A percentile compares a stretch with the other conserved stretches of the same genome.
Conservation (phyloP, 305 asterid species). For the Solanum hybrid region DNA sequence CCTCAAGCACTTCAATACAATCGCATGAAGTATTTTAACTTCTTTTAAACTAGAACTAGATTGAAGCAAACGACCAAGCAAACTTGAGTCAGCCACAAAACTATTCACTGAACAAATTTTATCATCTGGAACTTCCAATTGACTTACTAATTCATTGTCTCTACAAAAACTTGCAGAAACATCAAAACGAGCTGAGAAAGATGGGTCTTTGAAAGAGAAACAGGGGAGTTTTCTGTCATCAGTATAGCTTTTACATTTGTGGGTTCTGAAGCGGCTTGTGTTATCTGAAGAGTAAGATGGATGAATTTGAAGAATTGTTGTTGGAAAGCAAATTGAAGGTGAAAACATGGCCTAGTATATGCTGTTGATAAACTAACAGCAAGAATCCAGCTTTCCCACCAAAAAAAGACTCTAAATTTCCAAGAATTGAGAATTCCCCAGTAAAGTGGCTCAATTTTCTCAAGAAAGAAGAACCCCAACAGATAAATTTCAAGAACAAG, state of each 20-base stretch:
- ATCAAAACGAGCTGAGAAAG: neutral
- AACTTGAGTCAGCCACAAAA: constrained; percentile 15
- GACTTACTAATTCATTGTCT: neutral
- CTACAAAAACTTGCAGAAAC: neutral
- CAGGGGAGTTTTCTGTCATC: neutral
- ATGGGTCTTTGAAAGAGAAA: neutral
- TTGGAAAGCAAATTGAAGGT: constrained; percentile 6
- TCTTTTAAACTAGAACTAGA: constrained; percentile 35
- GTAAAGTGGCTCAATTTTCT: neutral
- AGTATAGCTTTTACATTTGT: constrained; percentile 3
- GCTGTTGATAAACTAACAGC: neutral
- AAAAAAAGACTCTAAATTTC: neutral
- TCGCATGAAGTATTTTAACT: constrained; percentile 38
- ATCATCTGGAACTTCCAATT: neutral
- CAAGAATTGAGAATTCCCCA: neutral
- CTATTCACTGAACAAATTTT: neutral
- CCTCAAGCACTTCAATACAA: constrained; percentile 27
- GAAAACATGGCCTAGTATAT: constrained; percentile 7
- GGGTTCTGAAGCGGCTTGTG: neutral
- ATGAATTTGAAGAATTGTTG: constrained; percentile 6
- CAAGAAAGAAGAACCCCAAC: neutral
- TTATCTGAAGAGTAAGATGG: neutral
- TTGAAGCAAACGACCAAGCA: constrained; percentile 45
- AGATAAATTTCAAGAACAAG: neutral
- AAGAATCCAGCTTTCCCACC: neutral